Percentiles rank a stretch among this genome's conserved stretches.
Conservation (phyloP, 306 rosid species). For the Vigna unguiculata region DNA sequence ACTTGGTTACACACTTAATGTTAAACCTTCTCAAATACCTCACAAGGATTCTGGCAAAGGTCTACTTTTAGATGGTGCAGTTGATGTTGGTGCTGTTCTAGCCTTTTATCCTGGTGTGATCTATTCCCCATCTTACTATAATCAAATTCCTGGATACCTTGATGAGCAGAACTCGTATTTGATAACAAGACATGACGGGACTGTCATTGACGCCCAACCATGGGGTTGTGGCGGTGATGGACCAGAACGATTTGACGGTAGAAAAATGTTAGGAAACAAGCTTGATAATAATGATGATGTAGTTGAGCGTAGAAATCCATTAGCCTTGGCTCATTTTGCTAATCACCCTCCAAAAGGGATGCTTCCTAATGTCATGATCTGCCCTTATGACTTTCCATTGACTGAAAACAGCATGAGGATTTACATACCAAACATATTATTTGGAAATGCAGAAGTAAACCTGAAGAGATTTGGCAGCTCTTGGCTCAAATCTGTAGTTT, state of each 20-base stretch:
- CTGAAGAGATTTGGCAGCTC: constrained; percentile 63
- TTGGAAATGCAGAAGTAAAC: constrained; percentile 68
- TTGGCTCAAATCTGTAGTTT: constrained; percentile 75
- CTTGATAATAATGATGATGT: constrained; percentile 40
- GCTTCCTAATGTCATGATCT: constrained; percentile 86
- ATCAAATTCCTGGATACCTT: constrained; percentile 82
- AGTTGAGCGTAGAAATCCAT: constrained; percentile 81
- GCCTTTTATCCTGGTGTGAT: constrained; percentile 89
- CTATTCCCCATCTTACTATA: constrained; percentile 76
- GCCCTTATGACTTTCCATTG: constrained; percentile 92
- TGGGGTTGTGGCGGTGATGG: constrained; percentile 77
- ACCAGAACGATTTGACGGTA: constrained; percentile 62
- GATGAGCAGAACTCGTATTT: constrained; percentile 78
- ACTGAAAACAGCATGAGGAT: constrained; percentile 70
- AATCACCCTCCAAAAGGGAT: constrained; percentile 85
- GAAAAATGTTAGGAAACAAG: constrained; percentile 46
- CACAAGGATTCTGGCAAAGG: constrained; percentile 86
- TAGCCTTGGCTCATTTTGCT: constrained; percentile 86
- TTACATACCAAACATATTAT: constrained; percentile 77
- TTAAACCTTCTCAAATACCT: constrained; percentile 75
- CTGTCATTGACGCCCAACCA: constrained; percentile 80
- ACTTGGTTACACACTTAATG: constrained; percentile 70
- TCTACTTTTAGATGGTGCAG: constrained; percentile 77
- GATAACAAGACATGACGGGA: constrained; percentile 82
- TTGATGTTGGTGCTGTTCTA: constrained; percentile 75